Evolutionary conservation across 495 filamentous ascomycete species (phyloP).

Genomic region (Aspergillus campestris): DNA sequence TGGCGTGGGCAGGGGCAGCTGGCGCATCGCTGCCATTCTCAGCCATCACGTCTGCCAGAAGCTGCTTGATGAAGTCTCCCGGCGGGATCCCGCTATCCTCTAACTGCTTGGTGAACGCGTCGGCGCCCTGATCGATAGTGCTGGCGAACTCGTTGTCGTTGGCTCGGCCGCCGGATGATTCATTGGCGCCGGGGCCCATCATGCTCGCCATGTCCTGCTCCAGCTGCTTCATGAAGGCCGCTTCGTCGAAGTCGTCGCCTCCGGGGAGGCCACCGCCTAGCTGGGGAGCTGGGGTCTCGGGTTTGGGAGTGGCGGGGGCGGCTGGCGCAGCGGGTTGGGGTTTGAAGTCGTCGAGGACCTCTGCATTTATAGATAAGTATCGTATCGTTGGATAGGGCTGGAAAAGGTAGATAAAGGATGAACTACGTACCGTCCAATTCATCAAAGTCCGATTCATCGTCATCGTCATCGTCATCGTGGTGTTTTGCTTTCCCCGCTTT

Average conservation of each 20-base stretch:
- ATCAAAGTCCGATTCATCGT: constrained; percentile 62
- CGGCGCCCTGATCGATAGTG: constrained; percentile 30
- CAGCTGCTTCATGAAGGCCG: constrained; percentile 67
- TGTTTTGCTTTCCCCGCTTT: constrained; percentile 4
- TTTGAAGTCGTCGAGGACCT: constrained; percentile 85
- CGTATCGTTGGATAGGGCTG: background rate
- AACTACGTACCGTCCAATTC: constrained; percentile 69
- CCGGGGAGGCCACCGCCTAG: constrained; percentile 8
- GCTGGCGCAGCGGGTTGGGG: constrained; percentile 39
- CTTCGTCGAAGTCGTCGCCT: constrained; percentile 39
- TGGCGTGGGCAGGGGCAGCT: constrained; percentile 7
- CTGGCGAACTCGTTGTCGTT: constrained; percentile 18
- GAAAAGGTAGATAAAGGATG: background rate
- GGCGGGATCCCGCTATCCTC: constrained; percentile 63
- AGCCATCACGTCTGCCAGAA: constrained; percentile 71
- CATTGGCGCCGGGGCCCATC: constrained; percentile 39
- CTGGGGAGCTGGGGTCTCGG: constrained; percentile 17
- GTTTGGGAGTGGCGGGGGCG: constrained; percentile 23
- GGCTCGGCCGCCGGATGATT: constrained; percentile 12
- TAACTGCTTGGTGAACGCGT: constrained; percentile 66
- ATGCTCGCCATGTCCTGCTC: constrained; percentile 82
- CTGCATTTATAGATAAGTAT: constrained; percentile 32
- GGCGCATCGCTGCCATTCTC: constrained; percentile 47
- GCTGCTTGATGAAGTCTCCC: constrained; percentile 76
- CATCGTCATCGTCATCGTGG: constrained; percentile 15